A percentile compares a stretch with the other conserved stretches of the same genome.
These are phyloP conservation scores for Rhynchosporium agropyri DNA, from an alignment of 2,329 filamentous ascomycete species.

Conservation along the genomic window DNA sequence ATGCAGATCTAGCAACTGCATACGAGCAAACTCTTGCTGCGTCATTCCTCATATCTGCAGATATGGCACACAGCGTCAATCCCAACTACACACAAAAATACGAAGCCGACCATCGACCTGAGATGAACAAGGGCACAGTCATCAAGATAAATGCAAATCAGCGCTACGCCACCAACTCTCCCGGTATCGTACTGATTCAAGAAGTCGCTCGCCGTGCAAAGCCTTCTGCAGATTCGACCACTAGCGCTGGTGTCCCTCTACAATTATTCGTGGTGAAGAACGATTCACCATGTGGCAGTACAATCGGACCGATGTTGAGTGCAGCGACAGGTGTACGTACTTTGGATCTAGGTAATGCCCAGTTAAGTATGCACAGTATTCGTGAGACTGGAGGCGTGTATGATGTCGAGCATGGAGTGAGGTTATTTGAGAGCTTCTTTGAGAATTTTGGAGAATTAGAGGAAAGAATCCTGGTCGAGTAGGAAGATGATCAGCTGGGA, in stretches of 20 bases:
- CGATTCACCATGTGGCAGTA: constrained; percentile 91
- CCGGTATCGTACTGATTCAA: constrained; percentile 89
- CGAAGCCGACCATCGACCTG: constrained; percentile 84
- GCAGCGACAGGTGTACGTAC: constrained; percentile 86
- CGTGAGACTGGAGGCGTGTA: constrained; percentile 87
- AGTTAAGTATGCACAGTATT: constrained; percentile 96
- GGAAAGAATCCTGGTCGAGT: constrained; percentile 82
- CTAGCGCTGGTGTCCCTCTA: constrained; percentile 74
- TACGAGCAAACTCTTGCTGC: constrained; percentile 91
- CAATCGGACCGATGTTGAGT: constrained; percentile 95
- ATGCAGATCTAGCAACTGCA: constrained; percentile 71
- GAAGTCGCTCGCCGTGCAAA: constrained; percentile 72
- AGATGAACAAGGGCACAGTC: constrained; percentile 95
- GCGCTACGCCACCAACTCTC: constrained; percentile 93
- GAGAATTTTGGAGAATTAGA: constrained; percentile 81
- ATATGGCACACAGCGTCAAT: constrained; percentile 97
- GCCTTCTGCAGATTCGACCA: constrained; percentile 48
- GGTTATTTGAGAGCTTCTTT: constrained; percentile 87
- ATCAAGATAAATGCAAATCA: constrained; percentile 99
- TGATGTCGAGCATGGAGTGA: constrained; percentile 84
- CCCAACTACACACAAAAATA: constrained; percentile 95
- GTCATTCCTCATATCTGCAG: constrained; percentile 92
- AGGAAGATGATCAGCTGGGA: constrained; percentile 31
- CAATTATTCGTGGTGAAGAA: constrained; percentile 97
- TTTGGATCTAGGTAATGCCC: constrained; percentile 51